Conservation (phyloP, 208 protist genomes). For the Sergeia podlipaevii region DNA sequence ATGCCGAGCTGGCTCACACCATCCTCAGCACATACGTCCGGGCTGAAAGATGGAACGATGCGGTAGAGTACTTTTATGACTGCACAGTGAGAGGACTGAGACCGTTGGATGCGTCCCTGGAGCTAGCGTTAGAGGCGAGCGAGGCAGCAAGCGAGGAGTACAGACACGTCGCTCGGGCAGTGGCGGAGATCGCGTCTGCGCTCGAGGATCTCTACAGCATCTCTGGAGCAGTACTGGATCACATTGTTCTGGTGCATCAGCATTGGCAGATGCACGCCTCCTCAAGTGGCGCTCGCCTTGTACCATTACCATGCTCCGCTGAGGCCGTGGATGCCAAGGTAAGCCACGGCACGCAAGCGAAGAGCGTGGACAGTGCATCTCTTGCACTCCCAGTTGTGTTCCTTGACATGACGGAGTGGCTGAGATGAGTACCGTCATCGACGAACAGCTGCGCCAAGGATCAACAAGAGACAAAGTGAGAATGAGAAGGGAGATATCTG, state of each 20-base stretch:
- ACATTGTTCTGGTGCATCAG: conserved; percentile 64
- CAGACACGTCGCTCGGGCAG: conserved; percentile 46
- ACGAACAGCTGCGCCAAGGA: too few relatives aligned
- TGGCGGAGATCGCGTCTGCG: conserved; percentile 57
- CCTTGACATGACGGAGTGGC: too few relatives aligned
- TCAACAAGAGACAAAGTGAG: too few relatives aligned
- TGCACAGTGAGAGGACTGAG: conserved; percentile 49
- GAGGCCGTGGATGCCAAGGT: too few relatives aligned
- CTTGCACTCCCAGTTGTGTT: too few relatives aligned
- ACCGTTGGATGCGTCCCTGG: conserved; percentile 50
- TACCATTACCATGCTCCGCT: too few relatives aligned
- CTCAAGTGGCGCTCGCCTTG: too few relatives aligned
- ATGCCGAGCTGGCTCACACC: conserved; percentile 46
- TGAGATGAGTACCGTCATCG: too few relatives aligned
- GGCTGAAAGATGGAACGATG: conserved; percentile 51
- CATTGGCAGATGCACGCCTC: too few relatives aligned
- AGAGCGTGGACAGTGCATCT: too few relatives aligned
- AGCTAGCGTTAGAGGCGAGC: conserved; percentile 62
- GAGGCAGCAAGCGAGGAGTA: conserved; percentile 62
- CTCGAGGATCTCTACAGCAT: conserved; percentile 77
- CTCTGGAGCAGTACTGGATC: conserved; percentile 59
- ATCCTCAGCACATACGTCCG: conserved; percentile 52
- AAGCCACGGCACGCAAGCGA: too few relatives aligned
- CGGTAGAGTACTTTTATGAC: conserved; percentile 70
- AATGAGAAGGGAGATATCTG: too few relatives aligned